Evolutionary conservation across 2,329 filamentous ascomycete genomes (phyloP).

Genomic region (Aspergillus felis): DNA sequence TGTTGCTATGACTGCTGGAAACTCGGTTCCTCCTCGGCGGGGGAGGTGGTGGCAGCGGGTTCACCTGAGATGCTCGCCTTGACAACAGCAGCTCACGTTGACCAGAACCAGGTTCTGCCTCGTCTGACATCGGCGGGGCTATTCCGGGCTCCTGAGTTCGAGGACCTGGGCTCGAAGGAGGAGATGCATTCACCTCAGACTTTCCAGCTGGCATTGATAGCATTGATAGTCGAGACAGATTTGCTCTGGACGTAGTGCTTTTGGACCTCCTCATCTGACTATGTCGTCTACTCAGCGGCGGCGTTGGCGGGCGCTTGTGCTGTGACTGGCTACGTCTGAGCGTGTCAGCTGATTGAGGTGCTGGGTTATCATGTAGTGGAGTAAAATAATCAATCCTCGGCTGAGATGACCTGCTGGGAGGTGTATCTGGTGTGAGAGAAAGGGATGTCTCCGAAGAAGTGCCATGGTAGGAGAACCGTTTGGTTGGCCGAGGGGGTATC

Average conservation of each 20-base stretch:
- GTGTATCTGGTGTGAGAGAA: slow-evolving; percentile 11
- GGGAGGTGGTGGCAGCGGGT: slow-evolving; percentile 40
- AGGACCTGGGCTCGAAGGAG: slow-evolving; percentile 27
- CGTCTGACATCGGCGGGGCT: slow-evolving; percentile 11
- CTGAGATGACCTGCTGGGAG: slow-evolving; percentile 45
- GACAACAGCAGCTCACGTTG: slow-evolving; percentile 24
- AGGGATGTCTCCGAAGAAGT: slow-evolving; percentile 19
- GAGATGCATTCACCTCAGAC: slow-evolving; percentile 36
- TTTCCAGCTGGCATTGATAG: slow-evolving; percentile 44
- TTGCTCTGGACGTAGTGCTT: slow-evolving; percentile 30
- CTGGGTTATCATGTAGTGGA: slow-evolving; percentile 10
- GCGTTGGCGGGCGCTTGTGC: slow-evolving; percentile 44
- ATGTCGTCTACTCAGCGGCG: slow-evolving; percentile 47
- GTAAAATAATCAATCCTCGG: slow-evolving; percentile 45
- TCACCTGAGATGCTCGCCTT: slow-evolving; percentile 25
- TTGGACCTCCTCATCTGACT: slow-evolving; percentile 42
- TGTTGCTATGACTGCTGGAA: slow-evolving; percentile 37
- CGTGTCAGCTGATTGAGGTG: slow-evolving; percentile 16
- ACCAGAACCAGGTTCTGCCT: slow-evolving; percentile 1
- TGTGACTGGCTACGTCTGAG: slow-evolving; percentile 31
- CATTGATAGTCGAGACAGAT: slow-evolving; percentile 28
- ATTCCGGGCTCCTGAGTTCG: slow-evolving; percentile 15
- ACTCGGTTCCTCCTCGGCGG: slow-evolving; percentile 46
- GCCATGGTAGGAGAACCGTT: slow-evolving; percentile 23
- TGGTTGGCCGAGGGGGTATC: slow-evolving; percentile 22